Evolutionary conservation across 495 filamentous ascomycete genomes (phyloP), one percentile per base, ranked within the genome.

Genomic region (Ascodesmis nigricans): DNA sequence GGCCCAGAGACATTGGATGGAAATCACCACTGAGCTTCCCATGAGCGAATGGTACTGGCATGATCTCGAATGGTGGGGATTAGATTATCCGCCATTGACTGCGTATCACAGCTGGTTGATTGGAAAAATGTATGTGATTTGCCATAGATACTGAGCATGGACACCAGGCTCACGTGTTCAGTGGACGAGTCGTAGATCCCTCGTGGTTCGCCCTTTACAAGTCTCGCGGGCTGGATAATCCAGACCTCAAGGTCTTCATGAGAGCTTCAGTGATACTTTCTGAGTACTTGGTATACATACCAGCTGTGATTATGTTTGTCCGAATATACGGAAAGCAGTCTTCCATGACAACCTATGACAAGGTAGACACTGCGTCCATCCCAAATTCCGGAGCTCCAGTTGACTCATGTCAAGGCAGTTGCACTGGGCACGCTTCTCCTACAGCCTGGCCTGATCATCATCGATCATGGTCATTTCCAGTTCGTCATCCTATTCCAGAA

Each of bases 401-500:
- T 60, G 21, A 63, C 63, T 13, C 90, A 79, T 78, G 75, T 75
- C 15, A 64, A 69, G 32, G 78, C 76, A 0, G 71, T 92, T 40
- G 83, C 87, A 1, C 67, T 95, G 5, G 73, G 74, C 14, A 87
- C 83, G 0, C 73, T 95, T 32, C 63, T 97, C 18, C 73, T 97
- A 65, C 90, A 97, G 46, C 87, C 87, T 4, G 74, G 69, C 1
- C 80, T 76, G 4, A 87, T 93, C 35, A 65, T 97, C 8, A 77
- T 95, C 45, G 87, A 97, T 45, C 84, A 95, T 49, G 78, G 79
- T n/a, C 87, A 97, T 56, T 97, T 97, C 54, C 87, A 97, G 57
- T 35, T 13, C 16, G 32, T 13, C 14, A 14, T 10, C 4, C 11
- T 29, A n/a, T 23, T 31, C 6, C 4, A 19, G 6, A 8, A 21